These are phyloP conservation scores for Claviceps digitariae DNA, from an alignment of 2,329 filamentous ascomycete genomes.

Conservation along the genomic window DNA sequence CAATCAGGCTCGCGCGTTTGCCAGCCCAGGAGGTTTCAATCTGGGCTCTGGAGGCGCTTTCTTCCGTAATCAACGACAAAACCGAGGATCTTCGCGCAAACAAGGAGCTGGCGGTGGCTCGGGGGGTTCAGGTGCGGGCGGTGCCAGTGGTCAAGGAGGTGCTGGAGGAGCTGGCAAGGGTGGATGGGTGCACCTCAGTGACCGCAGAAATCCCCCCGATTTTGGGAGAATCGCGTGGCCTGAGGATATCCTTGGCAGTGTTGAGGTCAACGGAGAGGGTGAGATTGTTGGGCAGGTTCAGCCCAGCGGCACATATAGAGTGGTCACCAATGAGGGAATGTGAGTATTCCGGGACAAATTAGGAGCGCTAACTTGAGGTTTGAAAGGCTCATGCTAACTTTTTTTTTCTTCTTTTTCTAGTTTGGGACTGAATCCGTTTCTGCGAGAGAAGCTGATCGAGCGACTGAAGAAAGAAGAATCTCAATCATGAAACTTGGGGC, in stretches of 20 bases:
- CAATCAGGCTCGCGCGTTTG: slow-evolving; percentile 45
- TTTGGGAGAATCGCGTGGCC: slow-evolving; percentile 56
- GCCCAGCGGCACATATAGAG: slow-evolving; percentile 48
- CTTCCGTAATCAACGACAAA: slow-evolving; percentile 29
- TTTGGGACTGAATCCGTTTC: slow-evolving; percentile 25
- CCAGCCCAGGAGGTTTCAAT: slow-evolving; percentile 40
- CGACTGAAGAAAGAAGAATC: slow-evolving; percentile 34
- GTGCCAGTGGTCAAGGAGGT: slow-evolving; percentile 47
- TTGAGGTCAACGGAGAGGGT: slow-evolving; percentile 47
- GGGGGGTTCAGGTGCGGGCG: slow-evolving; percentile 34
- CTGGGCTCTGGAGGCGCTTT: slow-evolving; percentile 39
- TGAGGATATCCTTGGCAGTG: slow-evolving; percentile 55
- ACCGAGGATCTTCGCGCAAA: slow-evolving; percentile 18
- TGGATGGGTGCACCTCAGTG: slow-evolving; percentile 52
- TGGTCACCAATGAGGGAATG: slow-evolving; percentile 54
- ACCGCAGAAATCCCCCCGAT: slow-evolving; percentile 49
- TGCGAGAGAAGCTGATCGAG: slow-evolving; percentile 40
- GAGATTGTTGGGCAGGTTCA: slow-evolving; percentile 44
- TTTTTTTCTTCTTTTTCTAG: slow-evolving; percentile 7
- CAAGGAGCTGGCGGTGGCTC: slow-evolving; percentile 26
- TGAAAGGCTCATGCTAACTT: slow-evolving; percentile 10
- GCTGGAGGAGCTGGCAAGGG: slow-evolving; percentile 45
- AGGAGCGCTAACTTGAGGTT: neutral
- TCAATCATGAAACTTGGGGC: neutral
- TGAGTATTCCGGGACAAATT: slow-evolving; percentile 26